Evolutionary conservation across 805 yeast genomes (phyloP).

Genomic region (Saturnispora dispora): DNA sequence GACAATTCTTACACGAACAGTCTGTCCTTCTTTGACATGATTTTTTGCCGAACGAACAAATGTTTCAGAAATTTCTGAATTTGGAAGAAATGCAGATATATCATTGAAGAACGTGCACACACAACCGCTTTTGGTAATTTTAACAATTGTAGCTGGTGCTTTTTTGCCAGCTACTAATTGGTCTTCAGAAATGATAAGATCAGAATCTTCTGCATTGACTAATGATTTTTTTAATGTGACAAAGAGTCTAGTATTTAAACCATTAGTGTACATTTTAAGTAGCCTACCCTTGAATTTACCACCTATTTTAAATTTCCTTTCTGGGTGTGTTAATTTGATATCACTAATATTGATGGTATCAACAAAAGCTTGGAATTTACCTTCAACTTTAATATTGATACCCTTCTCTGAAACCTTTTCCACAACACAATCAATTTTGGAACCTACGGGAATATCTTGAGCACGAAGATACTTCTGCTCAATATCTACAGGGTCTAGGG

Average conservation of each 20-base stretch:
- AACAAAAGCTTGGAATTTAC: conserved; percentile 65
- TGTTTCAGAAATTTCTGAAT: conserved; percentile 82
- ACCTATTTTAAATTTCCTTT: conserved; percentile 83
- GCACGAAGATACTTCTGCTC: conserved; percentile 57
- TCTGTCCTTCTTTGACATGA: conserved; percentile 74
- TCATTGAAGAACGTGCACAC: conserved; percentile 76
- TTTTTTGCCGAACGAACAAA: conserved; percentile 71
- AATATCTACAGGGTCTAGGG: conserved; percentile 58
- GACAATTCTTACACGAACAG: conserved; percentile 61
- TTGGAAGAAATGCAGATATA: conserved; percentile 73
- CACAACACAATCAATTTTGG: conserved; percentile 46
- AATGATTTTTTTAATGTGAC: conserved; percentile 80
- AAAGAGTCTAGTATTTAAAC: conserved; percentile 38
- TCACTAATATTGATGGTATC: conserved; percentile 76
- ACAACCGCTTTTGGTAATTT: conserved; percentile 69
- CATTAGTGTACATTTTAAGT: conserved; percentile 37
- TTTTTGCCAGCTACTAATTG: conserved; percentile 35
- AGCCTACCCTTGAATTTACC: conserved; percentile 71
- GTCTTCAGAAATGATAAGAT: conserved; percentile 34
- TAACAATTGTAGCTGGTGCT: conserved; percentile 68
- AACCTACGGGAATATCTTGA: conserved; percentile 73
- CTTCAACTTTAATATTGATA: conserved; percentile 54
- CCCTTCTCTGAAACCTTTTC: conserved; percentile 57
- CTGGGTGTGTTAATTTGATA: conserved; percentile 76
- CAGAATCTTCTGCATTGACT: conserved; percentile 54